Conservation (phyloP, 1,284 basidiomycete species). For the Sphaerobolus stellatus region DNA sequence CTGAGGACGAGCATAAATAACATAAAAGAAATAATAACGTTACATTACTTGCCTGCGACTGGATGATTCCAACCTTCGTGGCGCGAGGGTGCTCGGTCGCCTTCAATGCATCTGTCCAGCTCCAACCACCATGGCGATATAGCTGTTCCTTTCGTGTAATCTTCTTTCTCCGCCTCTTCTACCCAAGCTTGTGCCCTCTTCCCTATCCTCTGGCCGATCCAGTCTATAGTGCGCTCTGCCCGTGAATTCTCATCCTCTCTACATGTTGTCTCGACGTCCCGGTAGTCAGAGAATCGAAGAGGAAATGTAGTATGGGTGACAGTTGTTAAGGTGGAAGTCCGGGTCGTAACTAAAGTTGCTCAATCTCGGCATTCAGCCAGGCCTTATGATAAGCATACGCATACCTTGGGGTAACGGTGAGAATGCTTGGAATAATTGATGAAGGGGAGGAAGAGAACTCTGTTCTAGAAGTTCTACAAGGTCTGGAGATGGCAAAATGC, state of each 20-base stretch:
- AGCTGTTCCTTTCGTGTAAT: conserved; percentile 27
- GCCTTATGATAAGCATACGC: conserved; percentile 12
- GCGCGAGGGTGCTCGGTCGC: conserved; percentile 67
- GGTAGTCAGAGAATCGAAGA: conserved; percentile 71
- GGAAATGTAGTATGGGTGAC: conserved; percentile 69
- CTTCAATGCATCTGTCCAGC: conserved; percentile 68
- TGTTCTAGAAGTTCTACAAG: conserved; percentile 56
- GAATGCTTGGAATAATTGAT: conserved; percentile 75
- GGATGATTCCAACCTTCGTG: conserved; percentile 83
- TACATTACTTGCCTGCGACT: conserved; percentile 56
- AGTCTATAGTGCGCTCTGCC: conserved; percentile 72
- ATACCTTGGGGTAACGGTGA: conserved; percentile 78
- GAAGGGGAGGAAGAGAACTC: conserved; percentile 62
- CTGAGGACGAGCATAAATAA: conserved; percentile 37
- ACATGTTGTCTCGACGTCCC: conserved; percentile 65
- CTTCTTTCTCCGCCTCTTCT: conserved; percentile 44
- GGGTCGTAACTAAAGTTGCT: conserved; percentile 61
- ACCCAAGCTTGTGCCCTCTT: conserved; percentile 66
- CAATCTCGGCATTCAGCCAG: conserved; percentile 3
- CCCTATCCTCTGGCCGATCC: conserved; percentile 70
- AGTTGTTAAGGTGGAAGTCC: conserved; percentile 67
- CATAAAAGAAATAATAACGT: conserved; percentile 2
- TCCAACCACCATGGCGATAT: conserved; percentile 84
- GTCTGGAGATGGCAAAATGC: conserved; percentile 67
- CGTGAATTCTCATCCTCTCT: conserved; percentile 75